phyloP scores from a whole-genome alignment of 1,284 basidiomycete genomes.

The Trichosporon ovoides region DNA sequence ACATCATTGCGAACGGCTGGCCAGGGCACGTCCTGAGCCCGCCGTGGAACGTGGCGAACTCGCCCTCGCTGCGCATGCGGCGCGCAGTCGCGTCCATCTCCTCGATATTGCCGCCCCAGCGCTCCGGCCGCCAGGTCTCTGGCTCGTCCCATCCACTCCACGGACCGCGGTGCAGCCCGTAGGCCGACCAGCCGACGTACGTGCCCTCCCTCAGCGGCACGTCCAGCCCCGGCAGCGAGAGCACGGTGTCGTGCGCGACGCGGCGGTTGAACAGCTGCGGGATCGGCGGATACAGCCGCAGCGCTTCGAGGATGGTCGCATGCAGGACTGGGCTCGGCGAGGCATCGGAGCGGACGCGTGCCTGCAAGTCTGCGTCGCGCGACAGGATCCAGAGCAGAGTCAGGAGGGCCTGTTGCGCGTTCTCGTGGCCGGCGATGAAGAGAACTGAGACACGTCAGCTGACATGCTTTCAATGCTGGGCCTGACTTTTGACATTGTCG shows the following conservation, averaged over 20 bases:
- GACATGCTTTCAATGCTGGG: no score
- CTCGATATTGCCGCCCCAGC: constrained; percentile 2
- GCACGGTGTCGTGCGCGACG: background rate
- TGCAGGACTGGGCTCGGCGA: background rate
- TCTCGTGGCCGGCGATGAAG: constrained; percentile 9
- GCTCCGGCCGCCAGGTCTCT: background rate
- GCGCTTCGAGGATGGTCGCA: constrained; percentile 2
- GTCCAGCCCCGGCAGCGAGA: background rate
- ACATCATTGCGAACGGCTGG: background rate
- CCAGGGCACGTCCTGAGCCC: constrained; percentile 2
- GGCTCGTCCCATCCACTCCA: background rate
- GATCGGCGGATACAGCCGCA: constrained; percentile 5
- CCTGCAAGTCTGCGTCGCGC: background rate
- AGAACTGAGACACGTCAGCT: background rate
- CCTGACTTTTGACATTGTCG: constrained; percentile 8
- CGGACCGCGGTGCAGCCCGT: background rate
- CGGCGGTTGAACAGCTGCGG: constrained; percentile 9
- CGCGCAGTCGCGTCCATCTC: background rate
- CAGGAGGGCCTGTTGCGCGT: constrained; percentile 5
- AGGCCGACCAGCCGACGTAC: constrained; percentile 6
- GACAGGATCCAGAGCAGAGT: background rate
- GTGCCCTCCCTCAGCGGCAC: background rate
- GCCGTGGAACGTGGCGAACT: constrained; percentile 8
- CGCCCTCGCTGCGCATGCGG: background rate
- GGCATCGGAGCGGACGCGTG: background rate